phyloP scores from a whole-genome alignment of 2,329 filamentous ascomycete genomes.

The Diaporthe sp. region DNA sequence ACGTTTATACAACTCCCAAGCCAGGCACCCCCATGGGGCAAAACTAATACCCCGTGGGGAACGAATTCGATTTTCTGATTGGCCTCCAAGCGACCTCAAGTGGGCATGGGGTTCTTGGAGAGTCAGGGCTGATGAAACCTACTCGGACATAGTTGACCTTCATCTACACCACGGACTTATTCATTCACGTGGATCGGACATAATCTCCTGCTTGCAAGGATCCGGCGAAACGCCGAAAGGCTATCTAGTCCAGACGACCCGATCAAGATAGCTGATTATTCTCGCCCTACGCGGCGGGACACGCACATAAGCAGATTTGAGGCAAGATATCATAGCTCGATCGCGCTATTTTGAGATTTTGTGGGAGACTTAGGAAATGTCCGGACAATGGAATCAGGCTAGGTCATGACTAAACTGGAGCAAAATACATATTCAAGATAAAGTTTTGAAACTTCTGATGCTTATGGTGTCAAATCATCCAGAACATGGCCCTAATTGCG shows the following conservation, averaged over 20 bases:
- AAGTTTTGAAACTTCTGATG: background rate
- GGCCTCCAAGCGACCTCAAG: background rate
- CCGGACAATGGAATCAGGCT: background rate
- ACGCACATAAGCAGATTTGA: background rate
- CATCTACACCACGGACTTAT: conserved; percentile 6
- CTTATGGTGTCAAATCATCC: background rate
- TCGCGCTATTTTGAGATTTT: too few relatives aligned
- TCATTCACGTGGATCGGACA: background rate
- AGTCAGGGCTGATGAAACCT: conserved; percentile 4
- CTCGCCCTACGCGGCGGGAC: too few relatives aligned
- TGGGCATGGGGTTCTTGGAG: background rate
- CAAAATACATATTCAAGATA: background rate
- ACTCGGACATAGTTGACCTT: background rate
- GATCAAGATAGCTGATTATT: background rate
- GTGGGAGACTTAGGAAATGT: background rate
- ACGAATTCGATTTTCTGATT: background rate
- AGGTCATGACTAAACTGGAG: background rate
- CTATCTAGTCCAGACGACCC: background rate
- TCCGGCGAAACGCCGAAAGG: background rate
- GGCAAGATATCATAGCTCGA: background rate
- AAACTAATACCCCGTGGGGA: conserved; percentile 17
- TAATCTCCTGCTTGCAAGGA: background rate
- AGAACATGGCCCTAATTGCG: too few relatives aligned
- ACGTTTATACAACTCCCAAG: background rate
- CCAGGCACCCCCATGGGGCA: conserved; percentile 14